Evolutionary conservation across 1,284 basidiomycete species (phyloP).

Genomic region (Malassezia restricta): DNA sequence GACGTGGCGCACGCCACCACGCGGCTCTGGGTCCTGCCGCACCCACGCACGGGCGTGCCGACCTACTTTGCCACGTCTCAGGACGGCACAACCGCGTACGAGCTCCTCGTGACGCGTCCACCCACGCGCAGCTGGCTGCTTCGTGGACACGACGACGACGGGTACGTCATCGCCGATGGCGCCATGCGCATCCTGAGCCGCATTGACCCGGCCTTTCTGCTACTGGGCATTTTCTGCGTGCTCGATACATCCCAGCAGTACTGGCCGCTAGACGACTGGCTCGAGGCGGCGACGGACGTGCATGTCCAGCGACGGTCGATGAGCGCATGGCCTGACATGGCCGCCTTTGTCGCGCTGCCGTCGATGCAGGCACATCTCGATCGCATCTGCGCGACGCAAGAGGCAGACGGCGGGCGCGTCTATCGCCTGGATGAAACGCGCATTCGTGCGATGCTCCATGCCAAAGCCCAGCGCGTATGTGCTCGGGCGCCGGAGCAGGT

Average conservation of each 20-base stretch:
- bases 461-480: not conserved
- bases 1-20: not conserved
- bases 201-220: conserved; percentile 12
- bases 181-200: conserved; percentile 10
- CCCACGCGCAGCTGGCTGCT: conserved; percentile 10
- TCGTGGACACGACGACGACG: not conserved
- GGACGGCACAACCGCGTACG: not conserved
- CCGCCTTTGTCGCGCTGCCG: not conserved
- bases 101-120: conserved; percentile 10
- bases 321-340: conserved; percentile 7
- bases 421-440: conserved; percentile 6
- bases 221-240: conserved; percentile 4
- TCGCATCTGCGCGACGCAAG: conserved; percentile 13
- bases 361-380: not conserved
- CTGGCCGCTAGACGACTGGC: conserved; percentile 7
- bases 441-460: not conserved
- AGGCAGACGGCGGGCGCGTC: not conserved
- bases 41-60: conserved; percentile 6
- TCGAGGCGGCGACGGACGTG: conserved; percentile 6
- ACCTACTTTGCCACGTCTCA: conserved; percentile 6
- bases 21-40: conserved; percentile 9
- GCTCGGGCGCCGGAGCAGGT: conserved; percentile 6
- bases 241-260: not conserved
- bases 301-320: conserved; percentile 3
- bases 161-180: conserved; percentile 4